Conservation (phyloP, 495 filamentous ascomycete genomes). For the Parmelia sp. region DNA sequence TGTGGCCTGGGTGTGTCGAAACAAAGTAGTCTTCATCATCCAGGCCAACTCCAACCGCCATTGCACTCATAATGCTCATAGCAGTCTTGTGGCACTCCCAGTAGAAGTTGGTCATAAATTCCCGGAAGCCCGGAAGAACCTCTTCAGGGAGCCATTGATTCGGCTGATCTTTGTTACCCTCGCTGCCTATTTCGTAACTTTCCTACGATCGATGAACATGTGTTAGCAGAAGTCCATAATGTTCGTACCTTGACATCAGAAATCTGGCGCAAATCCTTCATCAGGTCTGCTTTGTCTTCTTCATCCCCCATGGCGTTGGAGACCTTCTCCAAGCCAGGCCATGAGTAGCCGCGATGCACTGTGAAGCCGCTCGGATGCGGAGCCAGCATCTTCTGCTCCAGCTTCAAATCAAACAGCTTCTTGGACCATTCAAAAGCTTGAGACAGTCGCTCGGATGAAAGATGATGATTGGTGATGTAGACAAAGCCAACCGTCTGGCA, state of each 20-base stretch:
- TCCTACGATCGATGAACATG: conserved; percentile 40
- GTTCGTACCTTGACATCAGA: conserved; percentile 38
- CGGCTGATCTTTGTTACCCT: conserved; percentile 47
- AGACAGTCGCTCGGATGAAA: conserved; percentile 40
- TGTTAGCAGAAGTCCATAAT: not conserved
- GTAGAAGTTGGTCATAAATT: conserved; percentile 54
- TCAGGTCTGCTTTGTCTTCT: conserved; percentile 27
- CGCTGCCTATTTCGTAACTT: conserved; percentile 61
- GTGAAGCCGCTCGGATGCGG: conserved; percentile 54
- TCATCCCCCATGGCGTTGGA: conserved; percentile 52
- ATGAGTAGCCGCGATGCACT: conserved; percentile 60
- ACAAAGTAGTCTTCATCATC: conserved; percentile 46
- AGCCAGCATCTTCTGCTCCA: conserved; percentile 46
- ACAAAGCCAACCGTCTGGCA: conserved; percentile 55
- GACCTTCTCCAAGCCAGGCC: conserved; percentile 60
- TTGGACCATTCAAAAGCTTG: conserved; percentile 51
- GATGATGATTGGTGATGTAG: conserved; percentile 51
- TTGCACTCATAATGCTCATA: conserved; percentile 43
- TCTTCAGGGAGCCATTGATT: conserved; percentile 61
- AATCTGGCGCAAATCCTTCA: conserved; percentile 36
- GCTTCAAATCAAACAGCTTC: conserved; percentile 41
- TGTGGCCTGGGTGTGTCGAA: conserved; percentile 48
- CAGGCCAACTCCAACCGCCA: conserved; percentile 50
- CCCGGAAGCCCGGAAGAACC: conserved; percentile 52
- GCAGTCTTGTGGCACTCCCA: conserved; percentile 45